A percentile compares a stretch with the other conserved stretches of the same genome.
Evolutionary conservation across 768 basidiomycete genomes (phyloP).

Genomic region (Auriscalpium vulgare): DNA sequence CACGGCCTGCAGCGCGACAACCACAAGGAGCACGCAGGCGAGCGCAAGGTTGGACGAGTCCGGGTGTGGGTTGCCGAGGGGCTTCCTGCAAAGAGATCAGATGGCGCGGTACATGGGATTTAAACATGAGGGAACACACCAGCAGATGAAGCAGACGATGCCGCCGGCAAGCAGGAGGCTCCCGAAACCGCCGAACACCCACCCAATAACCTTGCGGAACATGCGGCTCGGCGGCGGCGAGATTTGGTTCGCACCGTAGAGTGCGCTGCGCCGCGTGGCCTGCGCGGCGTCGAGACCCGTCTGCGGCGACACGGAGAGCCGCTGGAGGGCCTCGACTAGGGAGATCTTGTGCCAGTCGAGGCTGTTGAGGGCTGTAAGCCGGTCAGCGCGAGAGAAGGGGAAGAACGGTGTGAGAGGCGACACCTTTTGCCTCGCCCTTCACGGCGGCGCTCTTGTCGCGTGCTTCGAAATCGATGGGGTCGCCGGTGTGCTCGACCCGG

Average conservation of each 20-base stretch:
- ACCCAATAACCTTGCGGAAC: conserved; percentile 38
- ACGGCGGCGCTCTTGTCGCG: background rate
- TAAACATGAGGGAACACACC: conserved; percentile 19
- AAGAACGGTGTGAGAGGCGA: background rate
- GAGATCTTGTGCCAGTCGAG: conserved; percentile 8
- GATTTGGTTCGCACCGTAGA: conserved; percentile 43
- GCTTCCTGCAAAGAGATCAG: conserved; percentile 33
- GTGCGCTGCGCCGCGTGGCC: conserved; percentile 34
- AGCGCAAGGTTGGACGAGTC: conserved; percentile 49
- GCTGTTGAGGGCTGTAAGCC: background rate
- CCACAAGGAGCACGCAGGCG: conserved; percentile 44
- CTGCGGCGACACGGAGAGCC: conserved; percentile 33
- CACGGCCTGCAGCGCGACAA: conserved; percentile 29
- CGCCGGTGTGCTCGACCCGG: background rate
- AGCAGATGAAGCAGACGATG: conserved; percentile 48
- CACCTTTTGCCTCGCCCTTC: background rate
- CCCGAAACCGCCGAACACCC: conserved; percentile 48
- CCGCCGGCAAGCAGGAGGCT: conserved; percentile 35
- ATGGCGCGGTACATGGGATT: background rate
- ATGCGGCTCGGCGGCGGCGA: conserved; percentile 39
- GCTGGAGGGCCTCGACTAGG: conserved; percentile 9
- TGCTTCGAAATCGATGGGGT: background rate
- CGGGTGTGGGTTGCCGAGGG: conserved; percentile 49
- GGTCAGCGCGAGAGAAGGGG: background rate
- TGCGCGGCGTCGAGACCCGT: conserved; percentile 42